Base-by-base conservation (phyloP, 257 asterid species). In the Gardenia jasminoides region DNA sequence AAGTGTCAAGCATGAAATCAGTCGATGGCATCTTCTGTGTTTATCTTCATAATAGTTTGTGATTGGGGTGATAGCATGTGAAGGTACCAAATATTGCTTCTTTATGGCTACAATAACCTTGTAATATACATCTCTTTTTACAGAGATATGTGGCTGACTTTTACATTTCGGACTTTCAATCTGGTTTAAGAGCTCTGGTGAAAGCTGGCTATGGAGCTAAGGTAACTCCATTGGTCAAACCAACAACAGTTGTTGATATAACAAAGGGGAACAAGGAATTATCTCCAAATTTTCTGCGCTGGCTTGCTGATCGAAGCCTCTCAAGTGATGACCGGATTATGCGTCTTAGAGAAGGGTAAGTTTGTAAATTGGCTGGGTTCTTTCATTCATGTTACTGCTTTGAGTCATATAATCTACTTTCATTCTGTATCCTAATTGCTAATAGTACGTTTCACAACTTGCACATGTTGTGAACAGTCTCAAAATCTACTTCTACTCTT, bases 171-270 rank as follows among this genome's bases (percentile, higher is more conserved):
- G 92, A 89, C 85, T 85, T 78, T 48, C 88, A 89, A 80, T 86
- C 95, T 72, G 95, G 95, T 54, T 80, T 85, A 67, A 87, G 95
- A 83, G 93, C 93, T 81, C 82, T 90, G 52, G 92, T 90, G 36
- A 90, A 90, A 84, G 88, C 95, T 64, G 95, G 93, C 43, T 82
- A 86, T 70, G 92, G 92, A 79, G 90, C 93, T 20, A 88, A 86
- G 73, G 91, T 90, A 36, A 81, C 89, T 11, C 89, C 93, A 24
- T 83, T 87, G 74, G 91, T 89, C 76, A 82, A 86, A 50, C 87
- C 89, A 79, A 67, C 87, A n/a, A 82, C 85, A 36, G 85, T 84
- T 75, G 76, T 87, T 44, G 87, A 90, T 72, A 76, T 86, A 31
- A 81, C 84, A 24, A 79, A 84, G 65, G 83, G 79, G 46, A 87